Percentiles rank a stretch among this genome's conserved stretches.
phyloP scores from a whole-genome alignment of 2,329 filamentous ascomycete species.

The Fusarium mangiferae region DNA sequence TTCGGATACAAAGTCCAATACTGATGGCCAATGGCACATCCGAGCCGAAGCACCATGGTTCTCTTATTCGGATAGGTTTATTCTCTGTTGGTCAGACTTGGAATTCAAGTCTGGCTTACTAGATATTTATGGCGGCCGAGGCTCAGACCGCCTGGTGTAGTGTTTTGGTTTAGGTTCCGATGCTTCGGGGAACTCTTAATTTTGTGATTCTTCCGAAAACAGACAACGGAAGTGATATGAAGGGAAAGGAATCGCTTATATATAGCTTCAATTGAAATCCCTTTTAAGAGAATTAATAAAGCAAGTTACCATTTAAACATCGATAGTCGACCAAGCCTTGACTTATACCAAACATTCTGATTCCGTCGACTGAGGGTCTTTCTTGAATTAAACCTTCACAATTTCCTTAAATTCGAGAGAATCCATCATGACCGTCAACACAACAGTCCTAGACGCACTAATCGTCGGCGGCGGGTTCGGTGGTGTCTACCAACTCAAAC shows the following conservation, averaged over 20 bases:
- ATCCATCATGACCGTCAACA: background rate
- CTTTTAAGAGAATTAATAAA: no score
- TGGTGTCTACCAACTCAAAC: background rate
- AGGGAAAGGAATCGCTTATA: background rate
- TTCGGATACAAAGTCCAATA: no score
- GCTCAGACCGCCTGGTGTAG: no score
- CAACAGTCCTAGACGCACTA: background rate
- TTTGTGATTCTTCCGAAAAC: background rate
- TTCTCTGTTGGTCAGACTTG: no score
- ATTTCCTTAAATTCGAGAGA: accelerated
- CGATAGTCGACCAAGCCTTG: background rate
- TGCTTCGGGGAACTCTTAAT: accelerated
- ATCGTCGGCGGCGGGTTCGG: background rate
- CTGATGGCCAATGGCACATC: no score
- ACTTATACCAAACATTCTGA: background rate
- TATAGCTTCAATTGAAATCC: background rate
- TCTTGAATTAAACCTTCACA: background rate
- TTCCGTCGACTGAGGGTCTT: no score
- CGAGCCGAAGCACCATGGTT: no score
- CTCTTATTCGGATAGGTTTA: no score
- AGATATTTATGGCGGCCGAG: accelerated
- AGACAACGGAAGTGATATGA: background rate
- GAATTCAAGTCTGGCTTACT: no score
- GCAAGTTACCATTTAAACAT: background rate
- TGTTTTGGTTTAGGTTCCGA: background rate